Evolutionary conservation across 305 asterid species (phyloP), one percentile per base, ranked within the genome.

Genomic region (Fraxinus angustifolia): DNA sequence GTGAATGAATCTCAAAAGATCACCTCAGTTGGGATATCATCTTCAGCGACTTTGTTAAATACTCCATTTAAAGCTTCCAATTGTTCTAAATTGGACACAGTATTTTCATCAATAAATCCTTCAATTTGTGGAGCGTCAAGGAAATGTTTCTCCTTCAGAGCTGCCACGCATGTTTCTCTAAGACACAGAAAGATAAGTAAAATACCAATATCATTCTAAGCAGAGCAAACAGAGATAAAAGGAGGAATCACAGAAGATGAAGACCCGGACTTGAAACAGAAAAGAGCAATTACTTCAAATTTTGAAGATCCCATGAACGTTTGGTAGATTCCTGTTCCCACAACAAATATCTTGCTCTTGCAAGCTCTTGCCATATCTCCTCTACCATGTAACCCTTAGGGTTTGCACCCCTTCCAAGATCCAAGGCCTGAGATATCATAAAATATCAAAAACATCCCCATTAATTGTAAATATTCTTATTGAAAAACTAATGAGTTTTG

Each of bases 301-400:
- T 91, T 74, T 88, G 90, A 84, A 94, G 93, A 31, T 94, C 95
- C 96, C 91, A 88, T 73, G 97, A 87, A 50, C 97, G 93, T 86
- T 72, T 80, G 73, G 91, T 84, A 19, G 97, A 92, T 82, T 89
- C 92, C 78, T 88, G 81, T 80, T 96, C 98, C 98, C 99, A 96
- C 65, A 23, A 23, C 38, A 34, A 5, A 28, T 28, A 28, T 28
- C 30, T 28, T 28, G 30, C 30, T 28, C 30, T 28, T 28, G 30
- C 30, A 97, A 96, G 42, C 93, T 94, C 86, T 96, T 97, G 26
- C 26, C 98, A 96, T 48, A 94, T 94, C 86, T 96, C 97, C 85
- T 94, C 98, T 77, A 94, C 93, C 98, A 93, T 92, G 85, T 90
- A 90, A 35, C 97, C 90, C 33, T 88, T 86, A 62, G 97, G 93